Evolutionary conservation across 805 yeast genomes (phyloP).

Genomic region (Spathaspora hagerdaliae): DNA sequence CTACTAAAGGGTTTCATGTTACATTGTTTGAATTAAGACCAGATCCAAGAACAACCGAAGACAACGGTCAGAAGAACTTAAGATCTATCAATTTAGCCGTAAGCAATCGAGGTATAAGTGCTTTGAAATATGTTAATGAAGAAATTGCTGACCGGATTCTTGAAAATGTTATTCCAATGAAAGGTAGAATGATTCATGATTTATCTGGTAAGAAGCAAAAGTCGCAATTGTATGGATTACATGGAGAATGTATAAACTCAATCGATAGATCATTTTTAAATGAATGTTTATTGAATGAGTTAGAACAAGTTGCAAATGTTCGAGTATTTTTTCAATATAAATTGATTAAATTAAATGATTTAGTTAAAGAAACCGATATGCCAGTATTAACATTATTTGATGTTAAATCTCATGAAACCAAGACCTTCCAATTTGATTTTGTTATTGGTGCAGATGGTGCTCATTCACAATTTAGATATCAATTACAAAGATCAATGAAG

Average conservation of each 20-base stretch:
- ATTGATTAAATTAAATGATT: constrained; percentile 38
- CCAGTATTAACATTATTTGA: constrained; percentile 23
- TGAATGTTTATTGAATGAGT: constrained; percentile 58
- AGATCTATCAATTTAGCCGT: constrained; percentile 85
- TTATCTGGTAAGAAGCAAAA: constrained; percentile 51
- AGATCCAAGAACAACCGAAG: constrained; percentile 50
- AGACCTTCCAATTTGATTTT: constrained; percentile 43
- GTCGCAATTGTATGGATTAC: constrained; percentile 72
- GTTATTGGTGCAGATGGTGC: constrained; percentile 87
- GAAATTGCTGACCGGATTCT: constrained; percentile 54
- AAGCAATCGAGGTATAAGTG: constrained; percentile 76
- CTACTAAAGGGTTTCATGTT: constrained; percentile 68
- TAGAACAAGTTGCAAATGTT: constrained; percentile 38
- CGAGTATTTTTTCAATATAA: constrained; percentile 53
- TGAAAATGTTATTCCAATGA: constrained; percentile 72
- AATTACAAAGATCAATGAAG: constrained; percentile 60
- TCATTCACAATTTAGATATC: constrained; percentile 66
- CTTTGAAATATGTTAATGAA: constrained; percentile 59
- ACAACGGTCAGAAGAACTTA: constrained; percentile 32
- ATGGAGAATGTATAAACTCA: constrained; percentile 81
- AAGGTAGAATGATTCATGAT: constrained; percentile 87
- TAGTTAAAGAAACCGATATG: constrained; percentile 8
- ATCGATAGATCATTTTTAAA: constrained; percentile 75
- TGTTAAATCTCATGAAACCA: constrained; percentile 12
- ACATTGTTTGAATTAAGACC: constrained; percentile 64